Evolutionary conservation across 2,329 filamentous ascomycete genomes (phyloP), one percentile per base, ranked within the genome.

Genomic region (Fusarium sp.): DNA sequence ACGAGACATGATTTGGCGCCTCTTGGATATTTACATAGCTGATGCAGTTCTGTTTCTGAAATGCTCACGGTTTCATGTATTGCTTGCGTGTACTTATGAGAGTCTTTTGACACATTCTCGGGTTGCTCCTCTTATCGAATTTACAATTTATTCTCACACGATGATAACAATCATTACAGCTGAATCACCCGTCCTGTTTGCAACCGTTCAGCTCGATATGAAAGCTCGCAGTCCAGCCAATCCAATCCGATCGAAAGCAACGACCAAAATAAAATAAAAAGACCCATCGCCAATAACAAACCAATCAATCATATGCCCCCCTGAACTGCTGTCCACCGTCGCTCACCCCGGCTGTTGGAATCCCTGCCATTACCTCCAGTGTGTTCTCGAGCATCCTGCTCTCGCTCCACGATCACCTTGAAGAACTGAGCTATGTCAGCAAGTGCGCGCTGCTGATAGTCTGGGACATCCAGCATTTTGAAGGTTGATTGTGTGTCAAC

Each of bases 341-440:
- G 54, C 12, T 72, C 65, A 2, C 50, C 58, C 13, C 41, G 57
- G 20, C 15, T 49, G 22, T 66, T 46, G 9, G 59, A 49, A 33
- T 62, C 61, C 45, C 63, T 72, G 22, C 44, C 62, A 18, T 64
- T 55, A 9, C 71, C 56, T 7, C 59, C 70, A 20, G 78, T 76
- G 15, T 68, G 70, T 47, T 77, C 74, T 38, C 75, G 75, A 25
- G 75, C 67, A 25, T 79, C 75, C 33, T 77, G 75, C 77, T 86
- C 85, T 22, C 86, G 81, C 71, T 87, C 85, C 2, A 89, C 76
- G 55, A 86, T 84, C 18, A 84, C 81, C 73, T 85, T 86, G 81
- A 89, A 90, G 74, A 90, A 89, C 41, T 84, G 83, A 4, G 85
- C 81, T 55, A 88, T 82, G 75, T 89, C 85, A 3, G 83, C 83